Evolutionary conservation across 2,329 filamentous ascomycete genomes (phyloP).

Genomic region (Epicoccum nigrum): DNA sequence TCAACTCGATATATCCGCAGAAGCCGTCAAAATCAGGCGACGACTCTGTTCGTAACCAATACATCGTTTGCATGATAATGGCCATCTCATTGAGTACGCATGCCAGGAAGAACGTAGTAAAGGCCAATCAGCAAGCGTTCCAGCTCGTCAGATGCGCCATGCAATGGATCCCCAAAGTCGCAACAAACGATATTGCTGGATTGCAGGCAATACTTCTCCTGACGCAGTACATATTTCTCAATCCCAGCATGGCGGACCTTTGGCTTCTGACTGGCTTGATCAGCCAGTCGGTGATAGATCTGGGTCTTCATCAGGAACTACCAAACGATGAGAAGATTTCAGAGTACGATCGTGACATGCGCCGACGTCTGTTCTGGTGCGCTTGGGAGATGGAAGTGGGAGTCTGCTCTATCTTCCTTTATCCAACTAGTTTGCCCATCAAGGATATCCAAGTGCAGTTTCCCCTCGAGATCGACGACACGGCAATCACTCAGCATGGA

Average conservation of each 20-base stretch:
- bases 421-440: constrained; percentile 41
- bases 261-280: constrained; percentile 47
- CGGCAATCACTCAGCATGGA: constrained; percentile 36
- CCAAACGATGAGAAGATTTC: constrained; percentile 36
- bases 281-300: constrained; percentile 45
- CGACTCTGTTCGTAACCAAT: constrained; percentile 39
- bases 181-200: constrained; percentile 44
- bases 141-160: constrained; percentile 44
- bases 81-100: constrained; percentile 46
- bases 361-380: constrained; percentile 47
- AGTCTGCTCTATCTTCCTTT: constrained; percentile 43
- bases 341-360: constrained; percentile 44
- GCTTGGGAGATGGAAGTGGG: constrained; percentile 49
- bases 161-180: constrained; percentile 45
- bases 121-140: constrained; percentile 42
- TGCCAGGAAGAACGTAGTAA: constrained; percentile 41
- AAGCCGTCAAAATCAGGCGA: constrained; percentile 31
- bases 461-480: constrained; percentile 44
- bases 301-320: constrained; percentile 46
- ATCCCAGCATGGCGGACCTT: constrained; percentile 45
- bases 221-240: constrained; percentile 46
- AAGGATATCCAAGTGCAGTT: constrained; percentile 39
- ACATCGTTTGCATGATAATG: constrained; percentile 48
- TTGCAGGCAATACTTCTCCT: constrained; percentile 45
- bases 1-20: constrained; percentile 41